These are phyloP conservation scores for Coemansia sp. DNA, from an alignment of 192 early-diverging fungal species.

Conservation along the genomic window DNA sequence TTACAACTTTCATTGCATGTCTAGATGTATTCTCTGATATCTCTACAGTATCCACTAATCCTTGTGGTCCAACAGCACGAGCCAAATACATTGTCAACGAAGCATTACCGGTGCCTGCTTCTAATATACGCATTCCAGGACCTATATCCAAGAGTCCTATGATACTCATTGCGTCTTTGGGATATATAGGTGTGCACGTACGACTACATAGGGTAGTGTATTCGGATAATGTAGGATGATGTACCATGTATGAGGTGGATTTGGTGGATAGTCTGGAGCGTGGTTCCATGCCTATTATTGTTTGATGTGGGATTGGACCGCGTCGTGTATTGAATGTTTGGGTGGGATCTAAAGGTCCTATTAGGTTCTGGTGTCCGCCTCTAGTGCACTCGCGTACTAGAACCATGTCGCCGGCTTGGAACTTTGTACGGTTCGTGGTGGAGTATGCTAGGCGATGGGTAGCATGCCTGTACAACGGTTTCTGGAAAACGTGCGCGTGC, in stretches of 20 bases:
- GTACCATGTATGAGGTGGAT: slow-evolving; percentile 23
- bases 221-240: slow-evolving; percentile 34
- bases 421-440: no score
- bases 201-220: slow-evolving; percentile 23
- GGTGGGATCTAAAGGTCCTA: slow-evolving; percentile 13
- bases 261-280: slow-evolving; percentile 15
- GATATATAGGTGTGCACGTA: slow-evolving; percentile 58
- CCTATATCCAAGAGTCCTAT: slow-evolving; percentile 56
- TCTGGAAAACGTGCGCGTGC: neutral
- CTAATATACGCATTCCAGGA: slow-evolving; percentile 56
- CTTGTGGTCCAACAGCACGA: slow-evolving; percentile 38
- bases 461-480: no score
- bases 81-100: slow-evolving; percentile 62
- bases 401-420: slow-evolving; percentile 36
- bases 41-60: slow-evolving; percentile 57
- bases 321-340: slow-evolving; percentile 5
- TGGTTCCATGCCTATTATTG: slow-evolving; percentile 22
- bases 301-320: slow-evolving; percentile 15
- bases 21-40: slow-evolving; percentile 31
- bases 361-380: slow-evolving; percentile 12
- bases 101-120: slow-evolving; percentile 69
- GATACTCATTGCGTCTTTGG: slow-evolving; percentile 56
- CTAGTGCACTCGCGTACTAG: slow-evolving; percentile 21
- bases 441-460: no score
- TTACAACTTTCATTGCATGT: slow-evolving; percentile 52